phyloP scores from a whole-genome alignment of 2,329 filamentous ascomycete species.

The Pochonia chlamydosporia region DNA sequence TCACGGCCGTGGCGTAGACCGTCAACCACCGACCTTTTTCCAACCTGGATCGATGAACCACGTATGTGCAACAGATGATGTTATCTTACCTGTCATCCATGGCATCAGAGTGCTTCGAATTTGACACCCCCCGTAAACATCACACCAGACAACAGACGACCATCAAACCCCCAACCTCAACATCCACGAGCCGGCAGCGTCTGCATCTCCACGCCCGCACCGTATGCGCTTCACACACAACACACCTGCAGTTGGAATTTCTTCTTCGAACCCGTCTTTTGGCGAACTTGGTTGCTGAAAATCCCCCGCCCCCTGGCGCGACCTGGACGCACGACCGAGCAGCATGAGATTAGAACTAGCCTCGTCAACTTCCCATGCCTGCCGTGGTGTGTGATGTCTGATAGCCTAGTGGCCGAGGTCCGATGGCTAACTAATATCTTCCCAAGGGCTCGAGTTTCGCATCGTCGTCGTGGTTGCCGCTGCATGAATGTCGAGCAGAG shows the following conservation, averaged over 20 bases:
- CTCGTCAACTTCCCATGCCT: too few relatives aligned
- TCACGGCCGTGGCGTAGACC: background rate
- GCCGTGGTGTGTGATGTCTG: too few relatives aligned
- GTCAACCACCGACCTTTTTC: background rate
- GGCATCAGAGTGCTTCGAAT: too few relatives aligned
- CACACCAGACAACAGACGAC: background rate
- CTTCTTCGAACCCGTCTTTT: slow-evolving; percentile 3
- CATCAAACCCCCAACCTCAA: background rate
- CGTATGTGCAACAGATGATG: background rate
- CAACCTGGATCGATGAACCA: background rate
- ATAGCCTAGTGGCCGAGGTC: too few relatives aligned
- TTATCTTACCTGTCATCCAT: too few relatives aligned
- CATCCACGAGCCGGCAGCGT: background rate
- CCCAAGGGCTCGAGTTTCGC: background rate
- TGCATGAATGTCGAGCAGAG: background rate
- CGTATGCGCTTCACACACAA: slow-evolving; percentile 6
- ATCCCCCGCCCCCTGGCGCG: too few relatives aligned
- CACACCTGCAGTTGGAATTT: slow-evolving; percentile 9
- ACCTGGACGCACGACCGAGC: background rate
- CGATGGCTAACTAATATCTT: too few relatives aligned
- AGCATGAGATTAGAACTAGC: too few relatives aligned
- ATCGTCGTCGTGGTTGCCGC: background rate
- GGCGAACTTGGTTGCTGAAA: background rate
- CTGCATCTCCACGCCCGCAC: slow-evolving; percentile 4
- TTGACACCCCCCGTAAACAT: background rate